Conservation (phyloP, 306 rosid species). For the Vigna trinervia region DNA sequence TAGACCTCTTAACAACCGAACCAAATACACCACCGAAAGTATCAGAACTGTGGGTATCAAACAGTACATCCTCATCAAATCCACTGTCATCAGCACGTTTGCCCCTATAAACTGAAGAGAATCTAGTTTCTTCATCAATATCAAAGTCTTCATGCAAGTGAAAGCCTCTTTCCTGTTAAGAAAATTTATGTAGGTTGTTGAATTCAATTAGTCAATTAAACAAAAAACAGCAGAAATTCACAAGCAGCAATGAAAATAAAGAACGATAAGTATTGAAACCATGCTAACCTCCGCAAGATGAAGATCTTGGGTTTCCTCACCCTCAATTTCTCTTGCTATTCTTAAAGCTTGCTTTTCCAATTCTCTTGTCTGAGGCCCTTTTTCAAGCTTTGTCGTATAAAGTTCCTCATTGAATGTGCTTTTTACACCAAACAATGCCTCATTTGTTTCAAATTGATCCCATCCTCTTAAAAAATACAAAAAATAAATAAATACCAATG, state of each 20-base stretch:
- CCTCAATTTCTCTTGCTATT: conserved; percentile 96
- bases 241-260: conserved; percentile 23
- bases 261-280: conserved; percentile 30
- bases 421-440: conserved; percentile 87
- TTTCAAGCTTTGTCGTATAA: conserved; percentile 92
- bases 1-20: conserved; percentile 51
- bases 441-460: conserved; percentile 92
- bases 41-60: conserved; percentile 69
- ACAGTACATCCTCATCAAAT: conserved; percentile 64
- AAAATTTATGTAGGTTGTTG: conserved; percentile 36
- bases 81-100: conserved; percentile 73
- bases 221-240: background rate
- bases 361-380: conserved; percentile 78
- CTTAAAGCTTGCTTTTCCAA: conserved; percentile 80
- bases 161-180: conserved; percentile 87
- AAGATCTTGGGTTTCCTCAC: conserved; percentile 89
- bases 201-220: conserved; percentile 11
- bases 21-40: conserved; percentile 71
- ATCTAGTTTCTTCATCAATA: conserved; percentile 94
- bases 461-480: conserved; percentile 65
- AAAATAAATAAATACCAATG: background rate
- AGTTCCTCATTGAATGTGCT: conserved; percentile 91
- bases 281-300: conserved; percentile 90
- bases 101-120: conserved; percentile 86
- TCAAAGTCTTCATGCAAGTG: conserved; percentile 58